These are phyloP conservation scores for Aspergillus ruber DNA, from an alignment of 2,329 filamentous ascomycete genomes.

Conservation along the genomic window DNA sequence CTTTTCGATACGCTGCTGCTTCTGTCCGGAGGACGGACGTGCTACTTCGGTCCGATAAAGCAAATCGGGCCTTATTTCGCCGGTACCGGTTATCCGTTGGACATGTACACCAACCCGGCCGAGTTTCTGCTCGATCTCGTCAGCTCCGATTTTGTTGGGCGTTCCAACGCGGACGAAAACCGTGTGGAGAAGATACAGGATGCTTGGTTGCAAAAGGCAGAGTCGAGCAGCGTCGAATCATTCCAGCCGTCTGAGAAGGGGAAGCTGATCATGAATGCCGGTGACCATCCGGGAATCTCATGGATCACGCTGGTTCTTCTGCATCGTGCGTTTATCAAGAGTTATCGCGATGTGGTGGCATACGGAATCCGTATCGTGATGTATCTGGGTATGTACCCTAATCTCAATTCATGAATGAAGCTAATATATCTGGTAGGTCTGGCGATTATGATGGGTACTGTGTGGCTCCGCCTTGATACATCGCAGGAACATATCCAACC, in stretches of 20 bases:
- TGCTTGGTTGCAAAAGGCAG: slow-evolving; percentile 49
- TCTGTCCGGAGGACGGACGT: slow-evolving; percentile 62
- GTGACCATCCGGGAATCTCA: slow-evolving; percentile 38
- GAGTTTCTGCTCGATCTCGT: slow-evolving; percentile 74
- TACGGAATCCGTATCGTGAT: slow-evolving; percentile 78
- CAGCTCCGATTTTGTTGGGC: slow-evolving; percentile 65
- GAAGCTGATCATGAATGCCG: slow-evolving; percentile 11
- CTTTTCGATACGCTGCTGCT: slow-evolving; percentile 75
- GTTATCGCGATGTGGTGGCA: slow-evolving; percentile 73
- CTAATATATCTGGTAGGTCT: slow-evolving; percentile 43
- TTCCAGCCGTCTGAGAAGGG: slow-evolving; percentile 21
- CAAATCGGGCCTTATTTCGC: slow-evolving; percentile 59
- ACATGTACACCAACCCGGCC: slow-evolving; percentile 67
- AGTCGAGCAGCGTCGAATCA: slow-evolving; percentile 13
- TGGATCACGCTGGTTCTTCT: slow-evolving; percentile 59
- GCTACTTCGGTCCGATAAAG: slow-evolving; percentile 63
- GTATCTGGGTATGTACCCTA: slow-evolving; percentile 61
- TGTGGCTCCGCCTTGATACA: slow-evolving; percentile 67
- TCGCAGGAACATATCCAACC: slow-evolving; percentile 69
- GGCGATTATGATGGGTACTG: slow-evolving; percentile 81
- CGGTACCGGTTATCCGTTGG: slow-evolving; percentile 55
- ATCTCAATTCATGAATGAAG: too few species aligned
- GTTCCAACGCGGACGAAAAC: slow-evolving; percentile 42
- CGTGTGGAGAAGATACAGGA: slow-evolving; percentile 50
- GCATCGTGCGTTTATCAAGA: slow-evolving; percentile 75